Conservation (phyloP, 1,284 basidiomycete species). For the Porogramme epimiltina region DNA sequence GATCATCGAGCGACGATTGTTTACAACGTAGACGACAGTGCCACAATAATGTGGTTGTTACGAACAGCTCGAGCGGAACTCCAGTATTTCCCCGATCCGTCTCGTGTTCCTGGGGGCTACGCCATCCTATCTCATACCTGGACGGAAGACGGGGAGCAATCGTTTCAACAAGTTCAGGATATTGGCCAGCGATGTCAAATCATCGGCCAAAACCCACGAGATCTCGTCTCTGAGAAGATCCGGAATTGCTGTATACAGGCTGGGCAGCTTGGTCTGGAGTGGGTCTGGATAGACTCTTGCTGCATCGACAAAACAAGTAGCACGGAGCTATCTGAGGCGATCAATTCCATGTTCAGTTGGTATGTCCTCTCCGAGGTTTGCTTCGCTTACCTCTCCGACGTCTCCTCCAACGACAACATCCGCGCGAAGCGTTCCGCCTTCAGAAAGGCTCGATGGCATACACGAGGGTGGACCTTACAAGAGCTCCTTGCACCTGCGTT, state of each 20-base stretch:
- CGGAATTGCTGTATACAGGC: background rate
- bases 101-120: background rate
- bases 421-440: background rate
- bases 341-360: slow-evolving; percentile 1
- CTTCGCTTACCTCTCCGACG: slow-evolving; percentile 4
- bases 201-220: background rate
- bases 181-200: background rate
- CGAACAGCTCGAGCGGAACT: background rate
- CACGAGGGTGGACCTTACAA: slow-evolving; percentile 3
- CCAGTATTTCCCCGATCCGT: background rate
- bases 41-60: slow-evolving; percentile 2
- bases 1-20: too few relatives aligned
- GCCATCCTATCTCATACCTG: slow-evolving; percentile 5
- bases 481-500: slow-evolving; percentile 3
- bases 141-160: background rate
- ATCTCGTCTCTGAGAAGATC: background rate
- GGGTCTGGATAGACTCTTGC: slow-evolving; percentile 3
- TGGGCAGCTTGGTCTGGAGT: background rate
- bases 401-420: background rate
- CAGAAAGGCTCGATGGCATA: background rate
- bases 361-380: slow-evolving; percentile 3
- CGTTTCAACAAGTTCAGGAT: background rate
- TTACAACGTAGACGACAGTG: too few relatives aligned
- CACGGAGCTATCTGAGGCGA: background rate
- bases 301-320: slow-evolving; percentile 2